Evolutionary conservation across 768 basidiomycete species (phyloP), one percentile per base, ranked within the genome.

Genomic region (Tricholoma furcatifolium): DNA sequence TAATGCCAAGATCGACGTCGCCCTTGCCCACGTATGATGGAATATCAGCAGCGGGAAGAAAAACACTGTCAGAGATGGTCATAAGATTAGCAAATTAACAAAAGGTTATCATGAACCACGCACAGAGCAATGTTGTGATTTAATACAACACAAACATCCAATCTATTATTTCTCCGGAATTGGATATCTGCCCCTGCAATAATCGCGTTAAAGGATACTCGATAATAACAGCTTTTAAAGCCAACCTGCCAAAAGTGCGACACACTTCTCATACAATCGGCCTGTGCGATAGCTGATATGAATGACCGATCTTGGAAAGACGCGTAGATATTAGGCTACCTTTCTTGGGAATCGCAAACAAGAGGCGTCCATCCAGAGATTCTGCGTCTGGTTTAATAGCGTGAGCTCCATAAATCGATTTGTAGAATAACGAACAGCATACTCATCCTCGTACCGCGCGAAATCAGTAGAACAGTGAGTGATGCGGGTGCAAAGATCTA

Each of bases 11-110:
- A 62, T 98, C 91, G 63, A 99, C 90, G 64, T 94, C 89, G 44
- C 97, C 97, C 67, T 96, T 94, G 39, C 94, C 97, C 41, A 99
- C 97, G 70, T 98, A 99, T 24, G 94, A 96, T 9, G 97, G 95
- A 58, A 99, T 99, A 65, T 99, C 97, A 5, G 89, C 79, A 1
- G 97, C 97, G 20, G 97, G 95, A 20, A 98, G 87, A 73, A 99
- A 98, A 20, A 99, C 88, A 6, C 96, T 98, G 67, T 20, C 12
- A 27, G 27, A 36, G 27, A 36, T 44, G 43, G n/a, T 51, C 30
- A 60, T 41, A 50, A 20, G 9, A 27, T 27, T 27, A 7, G 18
- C 12, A 20, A 14, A 11, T n/a, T 34, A 6, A 17, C 17, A 6
- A 35, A 27, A 8, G 49, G 11, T n/a, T 21, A 10, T 6, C 1